Base-by-base conservation (phyloP, 75 land plant species). In the Isoetes taiwanensis region DNA sequence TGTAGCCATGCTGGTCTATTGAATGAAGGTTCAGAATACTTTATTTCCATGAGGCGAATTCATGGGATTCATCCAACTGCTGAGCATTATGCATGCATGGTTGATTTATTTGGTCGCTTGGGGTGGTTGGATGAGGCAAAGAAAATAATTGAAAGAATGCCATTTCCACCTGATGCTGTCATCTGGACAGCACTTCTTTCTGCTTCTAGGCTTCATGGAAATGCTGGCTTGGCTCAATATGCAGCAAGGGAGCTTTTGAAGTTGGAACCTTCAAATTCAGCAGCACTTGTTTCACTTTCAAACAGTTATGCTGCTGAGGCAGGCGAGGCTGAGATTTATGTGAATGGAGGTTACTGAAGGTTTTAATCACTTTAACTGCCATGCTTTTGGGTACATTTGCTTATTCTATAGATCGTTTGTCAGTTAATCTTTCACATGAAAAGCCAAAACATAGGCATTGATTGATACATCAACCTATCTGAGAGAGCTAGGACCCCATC, bases 71-170 rank as follows among this genome's bases (percentile, higher is more conserved):
- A 65, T 32, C 80, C 87, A 24, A 72, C 79, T 77, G 74, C 77
- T 3, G 83, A 83, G 31, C 87, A 80, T 52, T 80, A 74, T 65
- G 77, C 69, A 14, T 80, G 76, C 59, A 26, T 83, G 34, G 78
- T 83, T 69, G 87, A 83, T 69, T 66, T 83, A 28, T 76, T 83
- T 50, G 78, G 78, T 2, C 78, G 83, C 14, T 66, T 78, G 14
- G 73, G 71, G 55, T 62, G 42, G 24, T 25, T 77, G 9, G 33
- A 74, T 46, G 80, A 78, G 41, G 80, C 80, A 33, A 64, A 52
- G 16, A 46, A 42, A 4, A 62, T 79, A 38, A 56, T 79, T 3
- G 38, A 61, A 19, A 37, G 53, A 2, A 83, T 80, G 83, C 67
- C 65, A 2, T 34, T 59, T 23, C 64, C 63, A 58, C 83, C 83